Evolutionary conservation across 2,329 filamentous ascomycete genomes (phyloP).

Genomic region (Sodiomyces alkalinus): DNA sequence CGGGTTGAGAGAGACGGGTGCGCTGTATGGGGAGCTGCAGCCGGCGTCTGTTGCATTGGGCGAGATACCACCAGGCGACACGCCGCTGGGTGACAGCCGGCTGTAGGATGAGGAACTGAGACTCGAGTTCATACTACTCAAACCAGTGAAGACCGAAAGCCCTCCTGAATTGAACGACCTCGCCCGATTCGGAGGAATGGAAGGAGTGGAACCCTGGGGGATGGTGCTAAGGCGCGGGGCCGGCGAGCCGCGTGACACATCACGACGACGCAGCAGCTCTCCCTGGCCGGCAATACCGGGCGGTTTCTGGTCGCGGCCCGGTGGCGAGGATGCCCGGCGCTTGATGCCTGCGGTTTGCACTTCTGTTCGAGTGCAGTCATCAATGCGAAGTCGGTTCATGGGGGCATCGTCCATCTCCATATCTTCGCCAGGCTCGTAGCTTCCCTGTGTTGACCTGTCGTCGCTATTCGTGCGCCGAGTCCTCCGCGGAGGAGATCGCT

Average conservation of each 20-base stretch:
- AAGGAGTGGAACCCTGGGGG: constrained; percentile 28
- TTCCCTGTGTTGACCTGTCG: constrained; percentile 31
- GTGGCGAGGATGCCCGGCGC: constrained; percentile 39
- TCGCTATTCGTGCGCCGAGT: constrained; percentile 33
- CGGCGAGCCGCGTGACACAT: constrained; percentile 35
- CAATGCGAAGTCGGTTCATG: constrained; percentile 34
- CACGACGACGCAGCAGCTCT: constrained; percentile 32
- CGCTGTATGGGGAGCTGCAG: constrained; percentile 32
- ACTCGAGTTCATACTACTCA: background rate
- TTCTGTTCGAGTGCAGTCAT: constrained; percentile 23
- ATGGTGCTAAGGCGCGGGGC: constrained; percentile 32
- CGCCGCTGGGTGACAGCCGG: constrained; percentile 27
- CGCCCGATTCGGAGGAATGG: constrained; percentile 13
- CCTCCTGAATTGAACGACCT: constrained; percentile 26
- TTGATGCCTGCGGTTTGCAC: constrained; percentile 32
- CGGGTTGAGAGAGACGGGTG: constrained; percentile 30
- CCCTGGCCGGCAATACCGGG: constrained; percentile 21
- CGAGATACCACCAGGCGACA: constrained; percentile 33
- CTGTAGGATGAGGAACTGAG: constrained; percentile 21
- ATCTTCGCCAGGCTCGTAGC: constrained; percentile 27
- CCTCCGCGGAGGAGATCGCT: constrained; percentile 30
- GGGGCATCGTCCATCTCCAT: constrained; percentile 34
- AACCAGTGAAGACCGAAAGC: background rate
- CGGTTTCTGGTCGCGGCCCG: constrained; percentile 28
- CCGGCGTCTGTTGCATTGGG: constrained; percentile 25